Base-by-base conservation (phyloP, 1,284 basidiomycete species). In the Tetrapyrgos nigripes region DNA sequence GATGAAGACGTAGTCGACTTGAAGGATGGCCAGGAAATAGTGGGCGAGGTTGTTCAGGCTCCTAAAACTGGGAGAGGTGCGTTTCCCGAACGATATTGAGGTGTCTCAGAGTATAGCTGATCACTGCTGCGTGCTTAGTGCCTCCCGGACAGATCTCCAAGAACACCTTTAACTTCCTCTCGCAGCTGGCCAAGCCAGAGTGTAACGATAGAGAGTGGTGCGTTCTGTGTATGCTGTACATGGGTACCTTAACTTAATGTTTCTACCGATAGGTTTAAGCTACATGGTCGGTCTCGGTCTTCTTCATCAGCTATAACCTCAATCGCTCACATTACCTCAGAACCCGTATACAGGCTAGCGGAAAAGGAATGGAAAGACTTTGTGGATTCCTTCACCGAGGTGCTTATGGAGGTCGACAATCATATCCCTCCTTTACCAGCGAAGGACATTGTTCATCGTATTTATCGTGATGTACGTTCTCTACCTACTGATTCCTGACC, bases 321-420 rank as follows among this genome's bases (percentile, higher is more conserved):
- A 46, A 26, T 26, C n/a, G 40, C 27, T 46, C 2, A 6, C 37
- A 1, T 50, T 29, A 4, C 46, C 46, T 10, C 68, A 93, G 94
- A 96, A 65, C 91, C 91, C 1, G 85, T 94, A 1, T 96, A 89
- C 68, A 83, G 94, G 11, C 81, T 83, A 37, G 92, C 92, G 0
- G 94, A 96, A 71, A 85, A 88, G 66, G 94, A 97, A 72, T 97
- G 91, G 87, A 90, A 91, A 70, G 86, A 83, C 48, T 97, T 97
- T 67, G 77, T 94, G 13, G 88, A 92, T 47, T 76, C 76, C 0
- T 85, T 96, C 66, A 89, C 86, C 1, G 80, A 86, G 29, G 72
- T 83, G 17, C 74, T 96, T 17, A 80, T 83, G 37, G 89, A 88
- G 50, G 84, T 86, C 0, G 95, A 97, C 69, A 75, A 84, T 4